Evolutionary conservation across 345 rosid species (phyloP).

Genomic region (Diplotaxis tenuifolia): DNA sequence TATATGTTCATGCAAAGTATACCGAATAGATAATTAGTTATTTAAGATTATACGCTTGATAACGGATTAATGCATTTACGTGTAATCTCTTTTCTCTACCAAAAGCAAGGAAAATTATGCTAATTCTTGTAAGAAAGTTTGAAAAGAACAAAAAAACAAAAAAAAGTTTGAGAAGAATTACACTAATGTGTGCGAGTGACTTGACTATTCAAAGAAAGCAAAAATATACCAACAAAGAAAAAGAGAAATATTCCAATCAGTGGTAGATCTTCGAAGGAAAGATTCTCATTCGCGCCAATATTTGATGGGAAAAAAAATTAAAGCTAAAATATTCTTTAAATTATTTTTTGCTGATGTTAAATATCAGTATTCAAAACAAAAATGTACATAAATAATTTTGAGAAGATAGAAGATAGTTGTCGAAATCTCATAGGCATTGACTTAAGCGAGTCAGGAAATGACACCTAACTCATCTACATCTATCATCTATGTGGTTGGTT

Average conservation of each 20-base stretch:
- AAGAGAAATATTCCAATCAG: constrained; percentile 24
- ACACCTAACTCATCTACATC: constrained; percentile 28
- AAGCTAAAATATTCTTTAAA: constrained; percentile 9
- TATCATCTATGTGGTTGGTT: constrained; percentile 18
- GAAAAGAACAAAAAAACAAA: no score
- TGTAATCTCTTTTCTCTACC: not conserved
- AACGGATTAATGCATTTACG: not conserved
- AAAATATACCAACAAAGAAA: not conserved
- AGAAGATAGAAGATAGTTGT: constrained; percentile 23
- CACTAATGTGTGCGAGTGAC: constrained; percentile 8
- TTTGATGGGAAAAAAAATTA: constrained; percentile 1
- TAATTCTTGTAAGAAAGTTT: not conserved
- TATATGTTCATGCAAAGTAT: no score
- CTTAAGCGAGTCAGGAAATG: constrained; percentile 4
- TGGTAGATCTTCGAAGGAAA: constrained; percentile 29
- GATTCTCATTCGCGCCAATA: constrained; percentile 27
- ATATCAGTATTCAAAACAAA: constrained; percentile 18
- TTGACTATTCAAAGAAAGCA: constrained; percentile 27
- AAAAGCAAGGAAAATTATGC: not conserved
- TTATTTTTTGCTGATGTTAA: constrained; percentile 21
- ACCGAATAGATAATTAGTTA: not conserved
- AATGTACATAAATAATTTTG: constrained; percentile 16
- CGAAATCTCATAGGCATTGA: constrained; percentile 20
- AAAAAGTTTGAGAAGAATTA: constrained; percentile 2
- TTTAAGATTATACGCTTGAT: not conserved